Evolutionary conservation across 148 eudicot species (phyloP), one percentile per base, ranked within the genome.

Genomic region (Drosera capensis): DNA sequence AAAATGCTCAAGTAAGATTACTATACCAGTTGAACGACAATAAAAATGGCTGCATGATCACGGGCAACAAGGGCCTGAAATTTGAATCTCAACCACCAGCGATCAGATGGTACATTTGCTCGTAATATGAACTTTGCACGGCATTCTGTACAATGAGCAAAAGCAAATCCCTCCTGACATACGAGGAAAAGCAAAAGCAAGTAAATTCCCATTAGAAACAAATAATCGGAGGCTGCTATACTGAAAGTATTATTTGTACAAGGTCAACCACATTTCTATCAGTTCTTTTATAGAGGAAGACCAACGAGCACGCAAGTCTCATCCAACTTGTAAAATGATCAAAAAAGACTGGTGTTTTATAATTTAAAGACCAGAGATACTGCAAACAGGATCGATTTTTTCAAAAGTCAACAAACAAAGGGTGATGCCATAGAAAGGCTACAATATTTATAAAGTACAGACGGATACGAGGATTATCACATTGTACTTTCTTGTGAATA

Each of bases 141-240:
- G 71, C 99, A 90, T 70, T 90, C 99, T 70, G 99, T 90, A 72
- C 99, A 90, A 69, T 90, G 99, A 67, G 99, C 77, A 77, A 90
- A 90, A 54, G 95, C 99, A 74, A 85, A 85, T 19, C 99, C 97
- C 70, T 90, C 99, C 99, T 90, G 90, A 54, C 51, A 48, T 41
- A 31, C 14, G 8, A 28, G 24, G 18, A 53, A 8, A 39, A 23
- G 25, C 4, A 58, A 29, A 17, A 25, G 26, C 4, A 48, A 41
- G 36, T 60, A 20, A n/a, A n/a, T n/a, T n/a, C n/a, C n/a, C n/a
- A n/a, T n/a, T n/a, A n/a, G n/a, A n/a, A n/a, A n/a, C n/a, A n/a
- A n/a, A n/a, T n/a, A n/a, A n/a, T n/a, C n/a, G n/a, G 38, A 34
- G 13, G 13, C n/a, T 34, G 38, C 38, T 11, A 2, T 9, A 9